Evolutionary conservation across 306 rosid genomes (phyloP), one percentile per base, ranked within the genome.

Genomic region (Cucurbita moschata): DNA sequence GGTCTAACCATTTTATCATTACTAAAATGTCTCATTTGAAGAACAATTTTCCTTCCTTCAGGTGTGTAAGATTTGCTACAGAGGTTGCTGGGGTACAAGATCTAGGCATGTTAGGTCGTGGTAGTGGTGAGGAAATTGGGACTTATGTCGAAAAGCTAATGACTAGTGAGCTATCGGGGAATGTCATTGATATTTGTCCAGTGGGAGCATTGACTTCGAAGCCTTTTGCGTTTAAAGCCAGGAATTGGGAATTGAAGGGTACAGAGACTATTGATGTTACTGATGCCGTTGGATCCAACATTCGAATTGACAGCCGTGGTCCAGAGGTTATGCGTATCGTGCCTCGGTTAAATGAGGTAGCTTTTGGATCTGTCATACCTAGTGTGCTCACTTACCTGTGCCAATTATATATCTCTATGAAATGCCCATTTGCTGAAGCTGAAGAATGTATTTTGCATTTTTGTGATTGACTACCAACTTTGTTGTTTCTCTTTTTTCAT

Each of bases 41-140:
- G 4, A 23, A 19, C 50, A 1, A 55, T 75, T 50, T 38, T 80
- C 66, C 39, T 72, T 80, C 66, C 39, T 72, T 76, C 89, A 95
- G 97, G 88, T 95, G 97, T 76, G 99, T 95, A 4, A 88, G 99
- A 81, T 95, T 91, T 88, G 99, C 99, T 79, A 75, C 97, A 65
- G 96, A 95, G 90, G 90, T 95, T 85, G 99, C 96, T 47, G 97
- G 97, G 75, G 97, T 94, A 86, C 88, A 91, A 82, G 99, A 94
- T 84, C 99, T 94, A 79, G 96, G 99, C 78, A 91, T 94, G 87
- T 83, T 94, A 82, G 97, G 99, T 77, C 97, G 99, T 82, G 99
- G 97, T 64, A 95, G 99, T 43, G 97, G 99, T 71, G 99, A 95
- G 85, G 96, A 95, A 89, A 95, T 95, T 79, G 99, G 96, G 77